A percentile compares a stretch with the other conserved stretches of the same genome.
phyloP scores from a whole-genome alignment of 331 rosid species.

The Prunus yedoensis region DNA sequence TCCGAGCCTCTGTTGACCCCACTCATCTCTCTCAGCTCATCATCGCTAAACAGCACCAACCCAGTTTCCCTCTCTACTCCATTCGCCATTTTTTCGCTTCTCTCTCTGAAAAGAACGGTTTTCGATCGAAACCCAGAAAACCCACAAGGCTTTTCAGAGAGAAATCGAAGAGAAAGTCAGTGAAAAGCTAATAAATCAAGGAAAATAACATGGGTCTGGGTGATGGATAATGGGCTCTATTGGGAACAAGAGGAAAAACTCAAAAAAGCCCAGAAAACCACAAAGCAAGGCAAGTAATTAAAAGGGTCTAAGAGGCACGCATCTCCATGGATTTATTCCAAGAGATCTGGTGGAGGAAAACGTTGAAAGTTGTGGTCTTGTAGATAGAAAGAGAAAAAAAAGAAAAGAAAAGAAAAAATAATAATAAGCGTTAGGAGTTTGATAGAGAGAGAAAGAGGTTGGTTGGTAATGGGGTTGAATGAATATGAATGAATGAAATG shows the following conservation, averaged over 20 bases:
- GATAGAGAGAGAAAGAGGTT: slow-evolving; percentile 31
- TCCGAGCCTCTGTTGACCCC: slow-evolving; percentile 67
- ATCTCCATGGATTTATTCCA: slow-evolving; percentile 39
- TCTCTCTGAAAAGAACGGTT: slow-evolving; percentile 22
- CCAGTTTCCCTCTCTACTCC: slow-evolving; percentile 58
- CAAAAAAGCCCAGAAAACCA: slow-evolving; percentile 27
- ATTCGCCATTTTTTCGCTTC: slow-evolving; percentile 53
- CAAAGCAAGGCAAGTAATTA: not conserved
- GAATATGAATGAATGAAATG: slow-evolving; percentile 45
- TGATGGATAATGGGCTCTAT: not conserved
- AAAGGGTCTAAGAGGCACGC: slow-evolving; percentile 37
- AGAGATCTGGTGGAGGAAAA: slow-evolving; percentile 80
- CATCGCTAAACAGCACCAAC: slow-evolving; percentile 70
- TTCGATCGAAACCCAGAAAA: slow-evolving; percentile 23
- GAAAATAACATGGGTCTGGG: slow-evolving; percentile 15
- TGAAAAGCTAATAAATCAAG: not conserved
- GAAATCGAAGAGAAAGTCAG: slow-evolving; percentile 37
- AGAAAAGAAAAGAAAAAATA: not conserved
- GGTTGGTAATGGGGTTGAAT: slow-evolving; percentile 59
- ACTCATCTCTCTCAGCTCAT: slow-evolving; percentile 84
- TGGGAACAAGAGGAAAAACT: slow-evolving; percentile 20
- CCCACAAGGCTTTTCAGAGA: slow-evolving; percentile 20
- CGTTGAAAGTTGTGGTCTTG: slow-evolving; percentile 29
- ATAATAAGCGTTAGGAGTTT: not conserved
- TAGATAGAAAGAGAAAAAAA: not conserved